Conservation (phyloP, 345 rosid species). For the Cardamine occulta region DNA sequence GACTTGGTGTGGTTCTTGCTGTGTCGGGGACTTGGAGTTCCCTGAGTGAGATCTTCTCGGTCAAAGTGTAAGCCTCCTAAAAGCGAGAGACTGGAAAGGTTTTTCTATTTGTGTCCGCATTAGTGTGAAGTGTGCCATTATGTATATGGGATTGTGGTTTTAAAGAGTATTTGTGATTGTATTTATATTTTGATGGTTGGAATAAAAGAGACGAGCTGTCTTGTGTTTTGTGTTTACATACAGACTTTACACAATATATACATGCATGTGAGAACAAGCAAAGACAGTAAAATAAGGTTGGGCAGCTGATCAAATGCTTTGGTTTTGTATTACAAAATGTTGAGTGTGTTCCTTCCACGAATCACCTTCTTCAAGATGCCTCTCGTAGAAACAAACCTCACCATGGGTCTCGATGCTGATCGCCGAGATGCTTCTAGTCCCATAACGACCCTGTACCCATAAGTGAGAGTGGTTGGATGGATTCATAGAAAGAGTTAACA, state of each 20-base stretch:
- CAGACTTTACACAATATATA: background rate
- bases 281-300: background rate
- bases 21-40: conserved; percentile 82
- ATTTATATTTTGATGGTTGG: conserved; percentile 28
- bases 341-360: conserved; percentile 56
- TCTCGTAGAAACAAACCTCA: conserved; percentile 59
- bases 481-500: background rate
- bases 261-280: conserved; percentile 14
- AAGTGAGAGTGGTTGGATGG: conserved; percentile 1
- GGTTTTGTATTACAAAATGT: conserved; percentile 33
- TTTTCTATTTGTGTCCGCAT: conserved; percentile 9
- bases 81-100: conserved; percentile 1
- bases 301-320: conserved; percentile 19
- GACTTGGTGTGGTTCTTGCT: conserved; percentile 60
- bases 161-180: conserved; percentile 22
- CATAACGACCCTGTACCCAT: conserved; percentile 59
- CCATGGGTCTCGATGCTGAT: conserved; percentile 55
- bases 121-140: conserved; percentile 26
- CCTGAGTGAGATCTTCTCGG: conserved; percentile 63
- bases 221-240: background rate
- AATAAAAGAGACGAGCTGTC: conserved; percentile 32
- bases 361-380: conserved; percentile 52
- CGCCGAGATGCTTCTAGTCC: conserved; percentile 75
- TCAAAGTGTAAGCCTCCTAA: conserved; percentile 37
- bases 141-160: conserved; percentile 9